These are phyloP conservation scores for Kodamaea fukazawae DNA, from an alignment of 805 yeast genomes.

Conservation along the genomic window DNA sequence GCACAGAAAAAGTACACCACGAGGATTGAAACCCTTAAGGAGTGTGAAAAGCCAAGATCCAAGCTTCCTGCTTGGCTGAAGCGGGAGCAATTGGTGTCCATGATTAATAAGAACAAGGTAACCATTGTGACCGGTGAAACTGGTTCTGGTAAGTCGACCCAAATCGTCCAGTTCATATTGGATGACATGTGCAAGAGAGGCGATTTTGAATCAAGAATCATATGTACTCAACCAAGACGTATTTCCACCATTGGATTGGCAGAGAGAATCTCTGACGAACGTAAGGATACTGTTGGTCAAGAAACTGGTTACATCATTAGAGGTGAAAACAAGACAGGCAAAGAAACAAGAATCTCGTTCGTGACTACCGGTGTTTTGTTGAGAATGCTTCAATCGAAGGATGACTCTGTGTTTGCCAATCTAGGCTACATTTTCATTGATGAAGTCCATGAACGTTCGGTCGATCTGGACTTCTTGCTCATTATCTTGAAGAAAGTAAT, in stretches of 20 bases:
- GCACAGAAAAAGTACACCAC: constrained; percentile 4
- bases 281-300: constrained; percentile 59
- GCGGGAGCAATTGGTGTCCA: constrained; percentile 50
- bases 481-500: constrained; percentile 69
- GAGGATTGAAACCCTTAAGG: constrained; percentile 21
- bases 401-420: constrained; percentile 43
- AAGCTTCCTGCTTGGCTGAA: constrained; percentile 84
- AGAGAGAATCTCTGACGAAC: constrained; percentile 85
- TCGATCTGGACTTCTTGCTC: constrained; percentile 82
- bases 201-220: constrained; percentile 55
- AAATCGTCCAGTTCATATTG: constrained; percentile 82
- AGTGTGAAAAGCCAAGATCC: constrained; percentile 44
- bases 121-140: constrained; percentile 92
- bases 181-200: constrained; percentile 57
- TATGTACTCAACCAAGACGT: constrained; percentile 95
- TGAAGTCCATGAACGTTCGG: constrained; percentile 95
- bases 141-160: constrained; percentile 97
- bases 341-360: constrained; percentile 71
- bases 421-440: constrained; percentile 78
- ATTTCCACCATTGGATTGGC: constrained; percentile 94
- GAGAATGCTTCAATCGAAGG: constrained; percentile 66
- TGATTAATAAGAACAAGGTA: constrained; percentile 59
- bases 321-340: constrained; percentile 73
- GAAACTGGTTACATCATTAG: constrained; percentile 89
- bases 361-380: constrained; percentile 91